Evolutionary conservation across 495 filamentous ascomycete species (phyloP).

Genomic region (Penicillium odoratum): DNA sequence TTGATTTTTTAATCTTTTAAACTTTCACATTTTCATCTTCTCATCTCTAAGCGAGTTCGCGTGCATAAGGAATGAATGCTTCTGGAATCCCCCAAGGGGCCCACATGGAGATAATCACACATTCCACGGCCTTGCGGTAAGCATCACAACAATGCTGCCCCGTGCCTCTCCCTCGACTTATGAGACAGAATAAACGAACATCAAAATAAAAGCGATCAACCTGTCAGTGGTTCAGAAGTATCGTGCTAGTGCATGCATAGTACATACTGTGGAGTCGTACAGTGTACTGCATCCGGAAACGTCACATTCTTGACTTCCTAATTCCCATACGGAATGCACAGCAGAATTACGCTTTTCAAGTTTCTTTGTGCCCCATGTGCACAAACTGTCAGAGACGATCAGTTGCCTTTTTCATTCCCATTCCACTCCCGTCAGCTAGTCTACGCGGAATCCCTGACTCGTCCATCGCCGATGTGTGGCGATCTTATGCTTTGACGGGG

Average conservation of each 20-base stretch:
- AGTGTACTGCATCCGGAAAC: slow-evolving; percentile 12
- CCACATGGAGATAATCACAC: slow-evolving; percentile 19
- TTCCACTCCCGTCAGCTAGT: slow-evolving; percentile 1
- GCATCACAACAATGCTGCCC: slow-evolving; percentile 13
- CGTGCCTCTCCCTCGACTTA: slow-evolving; percentile 6
- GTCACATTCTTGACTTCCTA: slow-evolving; percentile 13
- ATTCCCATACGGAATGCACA: slow-evolving; percentile 17
- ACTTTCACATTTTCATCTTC: too few species aligned
- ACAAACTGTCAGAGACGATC: neutral
- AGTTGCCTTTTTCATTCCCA: slow-evolving; percentile 22
- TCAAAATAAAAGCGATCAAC: slow-evolving; percentile 1
- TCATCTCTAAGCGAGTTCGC: neutral
- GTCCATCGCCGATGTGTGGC: slow-evolving; percentile 8
- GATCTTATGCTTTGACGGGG: slow-evolving; percentile 4
- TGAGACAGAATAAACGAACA: neutral
- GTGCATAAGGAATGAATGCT: slow-evolving; percentile 7
- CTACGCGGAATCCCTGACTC: slow-evolving; percentile 5
- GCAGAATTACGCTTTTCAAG: neutral
- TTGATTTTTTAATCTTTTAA: too few species aligned
- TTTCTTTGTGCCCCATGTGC: too few species aligned
- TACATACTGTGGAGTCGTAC: slow-evolving; percentile 1
- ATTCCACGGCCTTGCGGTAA: slow-evolving; percentile 13
- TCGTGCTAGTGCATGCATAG: neutral
- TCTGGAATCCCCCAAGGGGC: slow-evolving; percentile 20
- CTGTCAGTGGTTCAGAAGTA: neutral